Evolutionary conservation across 2,329 filamentous ascomycete genomes (phyloP), one percentile per base, ranked within the genome.

Genomic region (Verticillium longisporum): DNA sequence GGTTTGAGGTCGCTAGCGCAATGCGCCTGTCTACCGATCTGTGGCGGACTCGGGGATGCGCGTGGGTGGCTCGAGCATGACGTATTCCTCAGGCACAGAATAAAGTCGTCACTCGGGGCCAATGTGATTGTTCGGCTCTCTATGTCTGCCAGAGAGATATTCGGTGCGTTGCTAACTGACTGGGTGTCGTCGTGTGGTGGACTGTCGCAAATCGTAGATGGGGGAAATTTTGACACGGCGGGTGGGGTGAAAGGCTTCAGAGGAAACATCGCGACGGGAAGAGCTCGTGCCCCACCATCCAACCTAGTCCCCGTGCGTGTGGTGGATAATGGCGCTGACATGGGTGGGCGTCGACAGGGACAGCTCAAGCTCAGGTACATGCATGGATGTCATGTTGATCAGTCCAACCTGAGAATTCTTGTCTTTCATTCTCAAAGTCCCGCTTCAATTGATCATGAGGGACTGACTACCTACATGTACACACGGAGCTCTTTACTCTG

Each of bases 281-380:
- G 45, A 62, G 61, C 61, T 63, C 62, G 62, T 63, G 62, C 62
- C 62, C 62, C 62, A 63, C 62, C 62, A 62, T 57, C 61, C 26
- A 33, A 56, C 55, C 34, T 56, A 37, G 31, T 15, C 14, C 34
- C 26, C 3, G 45, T 53, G 45, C 45, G 26, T 31, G 26, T 31
- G 26, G 26, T 31, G 26, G 26, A 53, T 18, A 10, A 18, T 53
- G 45, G 15, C 45, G 21, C 18, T 41, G 45, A 53, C 45, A 53
- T 53, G 45, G 45, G 45, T 53, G 45, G 45, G 45, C 18, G 45
- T 26, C 45, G 45, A 53, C 45, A 26, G 18, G 41, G 18, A 26
- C 45, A 41, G 38, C 10, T n/a, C 2, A 6, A 41, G 6, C 13
- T 41, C 38, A 41, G 13, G 14, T 41, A 15, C 15, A n/a, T 41